Evolutionary conservation across 176 grass and related monocot genomes (phyloP).

Genomic region (Carex cristatella): DNA sequence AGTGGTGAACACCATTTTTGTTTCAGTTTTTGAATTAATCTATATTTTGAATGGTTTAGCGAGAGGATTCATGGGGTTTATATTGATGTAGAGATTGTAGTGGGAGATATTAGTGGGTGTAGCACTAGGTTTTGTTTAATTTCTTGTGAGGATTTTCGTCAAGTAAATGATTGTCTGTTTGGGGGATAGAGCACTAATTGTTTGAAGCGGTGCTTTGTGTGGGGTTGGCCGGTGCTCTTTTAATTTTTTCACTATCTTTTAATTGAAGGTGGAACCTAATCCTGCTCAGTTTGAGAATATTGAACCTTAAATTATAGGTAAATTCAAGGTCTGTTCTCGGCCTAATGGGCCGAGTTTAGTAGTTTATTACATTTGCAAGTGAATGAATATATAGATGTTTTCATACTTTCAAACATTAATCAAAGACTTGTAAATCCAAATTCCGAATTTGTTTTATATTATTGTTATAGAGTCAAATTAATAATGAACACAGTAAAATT

Average conservation of each 20-base stretch:
- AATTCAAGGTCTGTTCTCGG: not conserved
- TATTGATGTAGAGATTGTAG: conserved; percentile 7
- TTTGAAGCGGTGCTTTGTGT: not conserved
- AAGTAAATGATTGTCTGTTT: conserved; percentile 16
- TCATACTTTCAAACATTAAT: not conserved
- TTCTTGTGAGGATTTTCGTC: not conserved
- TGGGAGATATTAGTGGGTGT: conserved; percentile 20
- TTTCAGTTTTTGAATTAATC: not conserved
- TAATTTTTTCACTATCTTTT: not conserved
- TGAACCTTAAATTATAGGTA: not conserved
- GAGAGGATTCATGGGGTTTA: not conserved
- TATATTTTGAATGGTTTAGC: not conserved
- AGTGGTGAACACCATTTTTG: conserved; percentile 35
- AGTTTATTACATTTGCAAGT: not conserved
- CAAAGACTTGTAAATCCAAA: not conserved
- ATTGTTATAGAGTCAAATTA: too few relatives aligned
- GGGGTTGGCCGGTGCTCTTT: not conserved
- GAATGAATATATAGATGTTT: too few relatives aligned
- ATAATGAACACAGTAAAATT: too few relatives aligned
- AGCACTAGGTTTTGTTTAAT: conserved; percentile 18
- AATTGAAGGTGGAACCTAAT: not conserved
- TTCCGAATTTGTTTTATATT: not conserved
- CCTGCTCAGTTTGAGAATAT: not conserved
- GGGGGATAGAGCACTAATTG: conserved; percentile 6
- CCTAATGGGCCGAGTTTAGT: not conserved